Evolutionary conservation across 768 basidiomycete genomes (phyloP).

Genomic region (Dictyophora rubrovolvata): DNA sequence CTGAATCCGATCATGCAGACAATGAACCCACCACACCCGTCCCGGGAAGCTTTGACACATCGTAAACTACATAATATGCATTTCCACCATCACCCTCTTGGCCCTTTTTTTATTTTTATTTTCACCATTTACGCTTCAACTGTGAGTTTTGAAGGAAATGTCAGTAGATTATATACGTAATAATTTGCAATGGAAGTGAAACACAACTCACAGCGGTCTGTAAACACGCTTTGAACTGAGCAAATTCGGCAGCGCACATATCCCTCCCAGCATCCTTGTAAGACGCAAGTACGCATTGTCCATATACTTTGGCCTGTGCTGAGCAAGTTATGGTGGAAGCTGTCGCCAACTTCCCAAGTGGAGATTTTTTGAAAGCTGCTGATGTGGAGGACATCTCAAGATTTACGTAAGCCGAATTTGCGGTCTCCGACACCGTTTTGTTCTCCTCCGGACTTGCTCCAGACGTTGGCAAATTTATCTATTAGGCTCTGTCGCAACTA

Average conservation of each 20-base stretch:
- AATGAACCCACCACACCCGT: constrained; percentile 7
- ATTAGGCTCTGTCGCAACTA: too few relatives aligned
- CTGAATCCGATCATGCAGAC: too few relatives aligned
- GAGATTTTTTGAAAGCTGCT: constrained; percentile 21
- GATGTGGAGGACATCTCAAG: background rate
- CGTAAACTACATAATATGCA: too few relatives aligned
- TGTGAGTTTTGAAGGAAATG: constrained; percentile 15
- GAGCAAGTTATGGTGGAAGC: constrained; percentile 67
- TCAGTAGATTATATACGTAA: background rate
- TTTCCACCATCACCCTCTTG: too few relatives aligned
- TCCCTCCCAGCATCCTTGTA: constrained; percentile 82
- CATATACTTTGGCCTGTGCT: constrained; percentile 67
- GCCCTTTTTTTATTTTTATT: background rate
- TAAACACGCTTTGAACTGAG: constrained; percentile 74
- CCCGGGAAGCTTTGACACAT: background rate
- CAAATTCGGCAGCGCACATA: constrained; percentile 77
- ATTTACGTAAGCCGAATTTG: too few relatives aligned
- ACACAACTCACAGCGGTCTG: constrained; percentile 55
- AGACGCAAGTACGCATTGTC: constrained; percentile 73
- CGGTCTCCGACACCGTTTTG: too few relatives aligned
- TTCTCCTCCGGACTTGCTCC: too few relatives aligned
- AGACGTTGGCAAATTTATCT: too few relatives aligned
- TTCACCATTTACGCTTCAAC: constrained; percentile 52
- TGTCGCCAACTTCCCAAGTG: constrained; percentile 53
- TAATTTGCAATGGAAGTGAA: background rate